phyloP scores from a whole-genome alignment of 1,284 basidiomycete genomes.

The Exsudoporus floridanus region DNA sequence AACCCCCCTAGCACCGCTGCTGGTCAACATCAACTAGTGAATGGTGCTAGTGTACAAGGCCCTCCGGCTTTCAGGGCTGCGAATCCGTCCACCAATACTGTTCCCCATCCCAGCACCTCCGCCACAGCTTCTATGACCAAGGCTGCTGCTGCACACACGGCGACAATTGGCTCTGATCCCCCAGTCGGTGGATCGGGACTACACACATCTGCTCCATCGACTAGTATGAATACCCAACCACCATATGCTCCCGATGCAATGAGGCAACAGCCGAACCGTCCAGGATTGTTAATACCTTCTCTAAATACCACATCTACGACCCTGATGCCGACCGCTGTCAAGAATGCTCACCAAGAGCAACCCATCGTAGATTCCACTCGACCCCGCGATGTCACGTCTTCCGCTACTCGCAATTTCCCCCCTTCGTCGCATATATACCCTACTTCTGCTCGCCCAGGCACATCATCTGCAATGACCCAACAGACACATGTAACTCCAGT shows the following conservation, averaged over 20 bases:
- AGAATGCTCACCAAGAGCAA: constrained; percentile 24
- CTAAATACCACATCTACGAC: constrained; percentile 13
- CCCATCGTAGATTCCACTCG: constrained; percentile 21
- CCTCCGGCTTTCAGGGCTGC: constrained; percentile 10
- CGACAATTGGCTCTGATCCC: constrained; percentile 1
- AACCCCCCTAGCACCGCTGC: neutral
- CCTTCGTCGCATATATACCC: constrained; percentile 28
- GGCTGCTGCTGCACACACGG: neutral
- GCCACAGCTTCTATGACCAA: constrained; percentile 8
- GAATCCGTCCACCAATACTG: constrained; percentile 1
- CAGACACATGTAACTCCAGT: constrained; percentile 22
- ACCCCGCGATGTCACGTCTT: constrained; percentile 22
- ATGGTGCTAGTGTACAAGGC: constrained; percentile 5
- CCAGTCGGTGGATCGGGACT: constrained; percentile 7
- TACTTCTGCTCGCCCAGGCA: constrained; percentile 19
- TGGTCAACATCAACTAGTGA: constrained; percentile 14
- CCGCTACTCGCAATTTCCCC: constrained; percentile 18
- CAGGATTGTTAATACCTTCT: constrained; percentile 15
- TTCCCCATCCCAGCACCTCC: constrained; percentile 2
- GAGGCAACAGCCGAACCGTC: constrained; percentile 22
- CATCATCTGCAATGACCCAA: constrained; percentile 19
- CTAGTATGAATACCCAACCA: constrained; percentile 11
- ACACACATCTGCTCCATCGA: constrained; percentile 8
- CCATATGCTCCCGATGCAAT: constrained; percentile 11
- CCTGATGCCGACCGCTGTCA: constrained; percentile 16